phyloP scores from a whole-genome alignment of 1,139 yeast species.

The Chernovozyma sophiae-reginae region DNA sequence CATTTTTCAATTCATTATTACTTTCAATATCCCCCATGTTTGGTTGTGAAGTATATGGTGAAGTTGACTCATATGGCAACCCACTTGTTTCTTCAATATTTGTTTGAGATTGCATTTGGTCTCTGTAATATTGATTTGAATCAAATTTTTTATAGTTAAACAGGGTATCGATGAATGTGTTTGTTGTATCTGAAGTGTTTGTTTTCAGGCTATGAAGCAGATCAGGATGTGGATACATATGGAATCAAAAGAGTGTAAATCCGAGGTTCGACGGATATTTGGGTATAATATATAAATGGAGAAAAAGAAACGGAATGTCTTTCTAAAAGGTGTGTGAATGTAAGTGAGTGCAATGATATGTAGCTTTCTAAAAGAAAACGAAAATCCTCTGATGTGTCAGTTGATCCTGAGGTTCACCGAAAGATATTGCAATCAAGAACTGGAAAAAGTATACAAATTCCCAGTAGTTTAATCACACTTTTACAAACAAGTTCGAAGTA shows the following conservation, averaged over 20 bases:
- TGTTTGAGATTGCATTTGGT: constrained; percentile 8
- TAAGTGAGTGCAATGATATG: too few relatives aligned
- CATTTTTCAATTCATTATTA: constrained; percentile 17
- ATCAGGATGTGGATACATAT: constrained; percentile 1
- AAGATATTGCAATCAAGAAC: too few relatives aligned
- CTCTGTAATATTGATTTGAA: background rate
- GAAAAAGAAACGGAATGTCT: too few relatives aligned
- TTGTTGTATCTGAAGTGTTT: constrained; percentile 5
- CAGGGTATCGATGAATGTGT: constrained; percentile 5
- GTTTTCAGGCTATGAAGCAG: background rate
- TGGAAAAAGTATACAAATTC: background rate
- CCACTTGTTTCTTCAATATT: constrained; percentile 3
- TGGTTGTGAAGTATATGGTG: background rate
- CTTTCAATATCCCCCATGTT: constrained; percentile 6
- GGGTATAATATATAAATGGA: background rate
- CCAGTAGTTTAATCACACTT: background rate
- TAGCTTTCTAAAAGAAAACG: too few relatives aligned
- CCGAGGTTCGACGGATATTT: background rate
- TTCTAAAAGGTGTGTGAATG: too few relatives aligned
- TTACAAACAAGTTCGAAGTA: too few relatives aligned
- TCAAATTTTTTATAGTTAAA: background rate
- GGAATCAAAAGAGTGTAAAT: background rate
- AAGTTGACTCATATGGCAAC: background rate
- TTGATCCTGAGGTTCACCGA: too few relatives aligned
- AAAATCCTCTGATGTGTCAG: too few relatives aligned